Evolutionary conservation across 2,329 filamentous ascomycete genomes (phyloP), one percentile per base, ranked within the genome.

Genomic region (Paramyrothecium roridum): DNA sequence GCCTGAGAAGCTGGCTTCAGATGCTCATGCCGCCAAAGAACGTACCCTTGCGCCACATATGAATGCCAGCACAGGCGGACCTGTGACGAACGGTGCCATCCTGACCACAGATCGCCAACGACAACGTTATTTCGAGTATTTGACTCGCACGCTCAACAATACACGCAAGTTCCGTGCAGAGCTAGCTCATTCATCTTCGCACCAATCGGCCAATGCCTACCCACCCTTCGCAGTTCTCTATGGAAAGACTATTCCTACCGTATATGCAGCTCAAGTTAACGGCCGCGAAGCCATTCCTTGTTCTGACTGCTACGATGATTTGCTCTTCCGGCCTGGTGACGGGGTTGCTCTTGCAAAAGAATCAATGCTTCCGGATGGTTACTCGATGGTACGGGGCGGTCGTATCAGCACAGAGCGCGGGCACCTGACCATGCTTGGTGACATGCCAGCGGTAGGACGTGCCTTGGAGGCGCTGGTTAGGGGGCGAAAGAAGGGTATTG

Each of bases 281-380:
- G 84, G 85, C 2, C 79, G 82, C 3, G 91, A 93, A 53, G 86
- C 82, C 0, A 96, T 97, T 61, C 82, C 85, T 51, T 84, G 85
- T 57, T 77, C 84, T 0, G 91, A 96, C 70, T 87, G 85, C 1
- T 97, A 96, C 68, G 91, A 96, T 61, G 88, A 96, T 63, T 79
- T 98, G 2, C 83, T 91, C 0, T 97, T 97, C 73, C 88, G 89
- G 1, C 88, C 87, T 21, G 92, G 93, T 2, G 93, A 98, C 67
- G 93, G 93, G 0, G 93, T 98, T 0, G 91, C 93, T 54, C 80
- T 97, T 8, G 90, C 93, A 0, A 85, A 85, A 52, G 90, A 93
- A 58, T 89, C 92, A 0, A 93, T 96, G 90, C 72, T 96, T 47
- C 93, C 93, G 0, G 75, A 83, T 2, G 92, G 92, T 0, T 97